Evolutionary conservation across 2,329 filamentous ascomycete species (phyloP), one percentile per base, ranked within the genome.

Genomic region (Coniochaeta sp.): DNA sequence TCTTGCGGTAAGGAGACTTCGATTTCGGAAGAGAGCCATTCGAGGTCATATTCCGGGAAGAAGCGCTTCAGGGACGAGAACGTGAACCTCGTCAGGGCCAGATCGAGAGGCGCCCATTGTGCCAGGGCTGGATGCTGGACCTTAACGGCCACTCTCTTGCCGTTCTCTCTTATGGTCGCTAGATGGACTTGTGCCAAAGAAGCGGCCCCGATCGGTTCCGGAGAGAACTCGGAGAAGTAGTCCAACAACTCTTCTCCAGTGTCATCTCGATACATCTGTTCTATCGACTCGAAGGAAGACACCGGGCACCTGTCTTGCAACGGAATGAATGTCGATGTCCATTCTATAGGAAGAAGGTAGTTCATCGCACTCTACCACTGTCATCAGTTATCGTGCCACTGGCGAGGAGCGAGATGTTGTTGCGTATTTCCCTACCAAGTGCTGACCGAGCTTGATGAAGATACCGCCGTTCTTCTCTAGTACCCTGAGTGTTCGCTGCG

Each of bases 401-500:
- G 55, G 50, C 38, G n/a, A 8, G 47, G 57, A 26, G 28, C 24
- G 50, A 17, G 7, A 17, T 22, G 24, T 52, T 26, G 36, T 47
- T 17, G n/a, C 75, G 47, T 79, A n/a, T n/a, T n/a, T n/a, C n/a
- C n/a, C n/a, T n/a, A 88, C 86, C 74, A 99, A 74, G 75, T 99
- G 95, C 69, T 99, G 95, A 8, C 95, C 95, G 42, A 99, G 79
- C 75, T 99, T 99, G 73, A 99, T 98, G 68, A 98, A 99, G 64
- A 99, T 96, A 30, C 93, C 96, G 28, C 96, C 95, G 73, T 97
- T 98, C 79, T 90, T 91, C 80, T 99, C 95, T 65, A 98, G 77
- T 1, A 96, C 93, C 60, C 82, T 83, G 47, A 98, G 78, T 1
- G 95, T 97, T 63, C 95, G 86, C 68, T 91, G 84, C 32, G 95